Evolutionary conservation across 2,329 filamentous ascomycete species (phyloP).

Genomic region (Pyrenophora teres): DNA sequence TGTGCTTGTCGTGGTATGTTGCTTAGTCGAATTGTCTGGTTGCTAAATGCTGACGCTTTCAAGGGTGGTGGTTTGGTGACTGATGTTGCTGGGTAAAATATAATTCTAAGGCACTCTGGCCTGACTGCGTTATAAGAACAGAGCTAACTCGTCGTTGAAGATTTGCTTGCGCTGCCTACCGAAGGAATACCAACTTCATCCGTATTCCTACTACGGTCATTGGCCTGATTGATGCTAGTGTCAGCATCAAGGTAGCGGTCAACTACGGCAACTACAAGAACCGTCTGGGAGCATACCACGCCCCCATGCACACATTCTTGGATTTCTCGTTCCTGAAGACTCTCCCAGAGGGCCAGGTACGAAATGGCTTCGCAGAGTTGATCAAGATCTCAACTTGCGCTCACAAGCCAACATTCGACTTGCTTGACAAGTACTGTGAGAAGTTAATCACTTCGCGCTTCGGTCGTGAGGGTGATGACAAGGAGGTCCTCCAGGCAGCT

Average conservation of each 20-base stretch:
- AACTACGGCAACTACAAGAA: constrained; percentile 81
- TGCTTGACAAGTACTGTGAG: constrained; percentile 72
- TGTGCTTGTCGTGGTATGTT: constrained; percentile 42
- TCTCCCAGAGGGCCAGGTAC: constrained; percentile 68
- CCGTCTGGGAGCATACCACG: constrained; percentile 73
- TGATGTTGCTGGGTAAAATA: constrained; percentile 67
- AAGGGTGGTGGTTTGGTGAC: constrained; percentile 50
- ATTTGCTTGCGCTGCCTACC: constrained; percentile 70
- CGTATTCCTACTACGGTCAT: constrained; percentile 76
- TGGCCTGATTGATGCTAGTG: constrained; percentile 74
- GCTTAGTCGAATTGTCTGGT: not conserved
- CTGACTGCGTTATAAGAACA: constrained; percentile 31
- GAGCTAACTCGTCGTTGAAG: constrained; percentile 30
- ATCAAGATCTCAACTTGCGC: constrained; percentile 78
- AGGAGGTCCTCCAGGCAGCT: constrained; percentile 64
- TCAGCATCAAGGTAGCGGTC: constrained; percentile 78
- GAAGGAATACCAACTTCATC: constrained; percentile 74
- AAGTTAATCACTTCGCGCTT: constrained; percentile 68
- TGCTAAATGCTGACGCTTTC: constrained; percentile 14
- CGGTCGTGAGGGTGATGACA: constrained; percentile 63
- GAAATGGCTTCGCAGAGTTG: constrained; percentile 74
- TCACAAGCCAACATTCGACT: constrained; percentile 67
- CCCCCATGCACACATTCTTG: constrained; percentile 72
- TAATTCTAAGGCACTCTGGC: constrained; percentile 57
- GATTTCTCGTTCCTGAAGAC: constrained; percentile 75